Conservation (phyloP, 148 eudicot species). For the Linanthus parryae region DNA sequence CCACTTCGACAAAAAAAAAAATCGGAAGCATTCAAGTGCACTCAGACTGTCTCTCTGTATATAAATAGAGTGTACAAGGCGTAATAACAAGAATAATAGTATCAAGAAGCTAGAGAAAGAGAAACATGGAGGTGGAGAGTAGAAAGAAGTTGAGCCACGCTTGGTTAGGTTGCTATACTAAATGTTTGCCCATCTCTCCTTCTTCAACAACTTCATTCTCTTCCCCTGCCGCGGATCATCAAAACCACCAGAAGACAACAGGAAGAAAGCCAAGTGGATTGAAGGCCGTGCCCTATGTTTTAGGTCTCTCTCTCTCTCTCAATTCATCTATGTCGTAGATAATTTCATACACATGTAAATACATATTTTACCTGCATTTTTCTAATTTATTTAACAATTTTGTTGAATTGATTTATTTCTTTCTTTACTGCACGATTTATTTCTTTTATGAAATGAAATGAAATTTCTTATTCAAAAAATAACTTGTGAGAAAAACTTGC, state of each 20-base stretch:
- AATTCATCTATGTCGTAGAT: not conserved
- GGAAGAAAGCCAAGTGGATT: slow-evolving; percentile 44
- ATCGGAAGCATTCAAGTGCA: too few relatives aligned
- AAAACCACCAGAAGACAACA: not conserved
- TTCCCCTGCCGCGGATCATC: not conserved
- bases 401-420: too few relatives aligned
- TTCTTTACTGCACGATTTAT: too few relatives aligned
- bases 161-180: slow-evolving; percentile 1
- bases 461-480: too few relatives aligned
- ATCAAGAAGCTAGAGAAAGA: not conserved
- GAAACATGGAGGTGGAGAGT: slow-evolving; percentile 1
- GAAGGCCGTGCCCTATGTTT: slow-evolving; percentile 48
- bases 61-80: too few relatives aligned
- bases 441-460: too few relatives aligned
- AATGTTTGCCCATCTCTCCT: slow-evolving; percentile 4
- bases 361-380: not conserved
- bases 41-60: too few relatives aligned
- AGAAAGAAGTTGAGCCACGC: not conserved
- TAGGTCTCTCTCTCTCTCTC: slow-evolving; percentile 23
- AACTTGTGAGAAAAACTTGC: too few relatives aligned
- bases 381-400: not conserved
- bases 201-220: not conserved
- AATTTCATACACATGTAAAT: not conserved
- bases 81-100: too few relatives aligned
- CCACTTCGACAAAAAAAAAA: too few relatives aligned